Conservation (phyloP, 1,139 yeast genomes). For the Diutina catenulata region DNA sequence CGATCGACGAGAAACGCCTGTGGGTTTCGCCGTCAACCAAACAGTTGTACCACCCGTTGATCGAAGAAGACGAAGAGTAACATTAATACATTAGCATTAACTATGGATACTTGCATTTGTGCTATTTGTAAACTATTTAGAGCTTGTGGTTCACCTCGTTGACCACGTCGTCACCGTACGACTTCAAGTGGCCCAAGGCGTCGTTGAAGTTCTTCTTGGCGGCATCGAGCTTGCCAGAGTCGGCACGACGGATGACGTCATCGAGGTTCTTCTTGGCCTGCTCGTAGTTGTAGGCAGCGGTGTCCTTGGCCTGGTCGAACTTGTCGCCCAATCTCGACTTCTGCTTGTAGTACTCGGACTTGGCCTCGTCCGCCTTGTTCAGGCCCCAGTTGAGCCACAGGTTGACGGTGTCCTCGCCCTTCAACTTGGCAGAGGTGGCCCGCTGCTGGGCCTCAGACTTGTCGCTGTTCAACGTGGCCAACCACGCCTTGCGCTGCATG, state of each 20-base stretch:
- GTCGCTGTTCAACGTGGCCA: constrained; percentile 1
- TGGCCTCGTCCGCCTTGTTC: neutral
- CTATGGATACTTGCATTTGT: too few relatives aligned
- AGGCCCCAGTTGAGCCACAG: constrained; percentile 2
- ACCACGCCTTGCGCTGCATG: constrained; percentile 1
- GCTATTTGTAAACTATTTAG: neutral
- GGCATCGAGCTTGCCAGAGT: neutral
- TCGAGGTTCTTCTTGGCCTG: constrained; percentile 5
- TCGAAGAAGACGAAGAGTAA: neutral
- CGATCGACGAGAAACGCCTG: neutral
- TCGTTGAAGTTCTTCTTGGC: constrained; percentile 1
- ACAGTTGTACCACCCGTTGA: neutral
- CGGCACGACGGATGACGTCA: neutral
- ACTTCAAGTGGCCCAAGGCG: neutral
- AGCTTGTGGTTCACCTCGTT: constrained; percentile 1
- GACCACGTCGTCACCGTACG: constrained; percentile 1
- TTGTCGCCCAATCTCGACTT: neutral
- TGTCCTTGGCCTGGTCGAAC: neutral
- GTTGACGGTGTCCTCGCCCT: neutral
- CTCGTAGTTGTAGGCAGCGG: constrained; percentile 1
- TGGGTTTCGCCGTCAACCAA: neutral
- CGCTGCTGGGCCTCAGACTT: too few relatives aligned
- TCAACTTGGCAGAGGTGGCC: neutral
- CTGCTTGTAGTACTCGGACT: constrained; percentile 3
- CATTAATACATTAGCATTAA: too few relatives aligned